phyloP scores from a whole-genome alignment of 2,329 filamentous ascomycete genomes.

The Exophiala xenobiotica region DNA sequence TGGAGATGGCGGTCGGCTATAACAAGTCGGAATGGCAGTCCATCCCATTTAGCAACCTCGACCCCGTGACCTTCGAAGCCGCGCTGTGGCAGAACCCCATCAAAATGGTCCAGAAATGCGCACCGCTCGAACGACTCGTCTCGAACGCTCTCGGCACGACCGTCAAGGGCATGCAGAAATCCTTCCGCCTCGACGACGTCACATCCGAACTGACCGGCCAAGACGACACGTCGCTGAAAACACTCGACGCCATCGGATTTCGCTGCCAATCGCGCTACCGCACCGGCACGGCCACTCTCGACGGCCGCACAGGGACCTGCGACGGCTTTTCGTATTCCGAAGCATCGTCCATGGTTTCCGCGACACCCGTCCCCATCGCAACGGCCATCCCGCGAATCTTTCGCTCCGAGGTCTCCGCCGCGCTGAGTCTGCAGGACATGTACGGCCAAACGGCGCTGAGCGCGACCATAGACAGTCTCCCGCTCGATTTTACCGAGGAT shows the following conservation, averaged over 20 bases:
- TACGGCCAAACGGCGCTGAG: background rate
- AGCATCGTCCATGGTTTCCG: background rate
- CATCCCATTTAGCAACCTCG: slow-evolving; percentile 1
- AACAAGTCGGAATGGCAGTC: background rate
- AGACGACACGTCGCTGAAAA: background rate
- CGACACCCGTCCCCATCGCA: slow-evolving; percentile 3
- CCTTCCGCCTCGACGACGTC: background rate
- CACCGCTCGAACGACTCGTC: background rate
- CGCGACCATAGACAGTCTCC: background rate
- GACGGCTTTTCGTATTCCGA: background rate
- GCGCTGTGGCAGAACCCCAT: slow-evolving; percentile 8
- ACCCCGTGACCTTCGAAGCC: background rate
- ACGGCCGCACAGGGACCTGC: slow-evolving; percentile 5
- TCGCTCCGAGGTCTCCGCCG: slow-evolving; percentile 1
- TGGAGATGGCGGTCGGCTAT: slow-evolving; percentile 4
- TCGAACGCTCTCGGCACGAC: background rate
- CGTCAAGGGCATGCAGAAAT: background rate
- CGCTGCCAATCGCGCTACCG: background rate
- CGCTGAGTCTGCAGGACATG: background rate
- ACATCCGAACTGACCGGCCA: background rate
- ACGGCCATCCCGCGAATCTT: slow-evolving; percentile 4
- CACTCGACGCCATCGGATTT: slow-evolving; percentile 5
- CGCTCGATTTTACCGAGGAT: background rate
- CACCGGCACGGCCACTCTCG: slow-evolving; percentile 1
- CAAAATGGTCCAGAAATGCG: background rate